A percentile compares a stretch with the other conserved stretches of the same genome.
phyloP scores from a whole-genome alignment of 1,139 yeast species.

The Suhomyces wounanorum region DNA sequence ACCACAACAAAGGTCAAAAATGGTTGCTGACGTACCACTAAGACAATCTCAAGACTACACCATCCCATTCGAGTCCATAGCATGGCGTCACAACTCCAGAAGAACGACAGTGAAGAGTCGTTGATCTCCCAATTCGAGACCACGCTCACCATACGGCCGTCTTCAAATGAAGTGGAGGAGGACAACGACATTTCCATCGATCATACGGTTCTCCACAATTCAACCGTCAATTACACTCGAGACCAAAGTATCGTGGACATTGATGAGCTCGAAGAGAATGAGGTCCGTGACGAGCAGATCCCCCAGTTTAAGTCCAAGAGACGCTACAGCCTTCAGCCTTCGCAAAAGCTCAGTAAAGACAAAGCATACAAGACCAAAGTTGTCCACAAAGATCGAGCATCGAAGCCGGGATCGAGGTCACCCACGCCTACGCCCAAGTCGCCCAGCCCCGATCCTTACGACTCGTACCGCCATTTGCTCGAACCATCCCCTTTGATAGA shows the following conservation, averaged over 20 bases:
- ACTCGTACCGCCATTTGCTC: conserved; percentile 9
- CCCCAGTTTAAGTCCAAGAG: conserved; percentile 40
- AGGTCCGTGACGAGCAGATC: conserved; percentile 35
- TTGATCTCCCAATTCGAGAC: conserved; percentile 52
- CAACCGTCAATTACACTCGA: conserved; percentile 29
- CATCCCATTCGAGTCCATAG: background rate
- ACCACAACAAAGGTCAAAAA: conserved; percentile 4
- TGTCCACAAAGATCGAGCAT: conserved; percentile 1
- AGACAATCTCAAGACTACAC: too few species aligned
- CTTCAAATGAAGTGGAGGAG: conserved; percentile 40
- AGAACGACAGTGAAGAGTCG: conserved; percentile 47
- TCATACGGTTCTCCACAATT: conserved; percentile 40
- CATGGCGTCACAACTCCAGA: conserved; percentile 7
- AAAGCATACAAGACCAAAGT: conserved; percentile 6
- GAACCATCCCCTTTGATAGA: conserved; percentile 40
- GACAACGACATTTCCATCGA: conserved; percentile 46
- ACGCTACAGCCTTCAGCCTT: conserved; percentile 33
- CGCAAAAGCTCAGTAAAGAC: conserved; percentile 9
- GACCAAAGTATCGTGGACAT: conserved; percentile 38
- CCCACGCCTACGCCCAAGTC: conserved; percentile 7
- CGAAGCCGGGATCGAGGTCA: conserved; percentile 14
- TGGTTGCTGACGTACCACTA: background rate
- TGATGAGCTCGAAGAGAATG: conserved; percentile 37
- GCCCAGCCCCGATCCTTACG: conserved; percentile 12
- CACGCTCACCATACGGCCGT: conserved; percentile 46